Conservation (phyloP, 2,329 filamentous ascomycete species). For the Chrysoporthe puriensis region DNA sequence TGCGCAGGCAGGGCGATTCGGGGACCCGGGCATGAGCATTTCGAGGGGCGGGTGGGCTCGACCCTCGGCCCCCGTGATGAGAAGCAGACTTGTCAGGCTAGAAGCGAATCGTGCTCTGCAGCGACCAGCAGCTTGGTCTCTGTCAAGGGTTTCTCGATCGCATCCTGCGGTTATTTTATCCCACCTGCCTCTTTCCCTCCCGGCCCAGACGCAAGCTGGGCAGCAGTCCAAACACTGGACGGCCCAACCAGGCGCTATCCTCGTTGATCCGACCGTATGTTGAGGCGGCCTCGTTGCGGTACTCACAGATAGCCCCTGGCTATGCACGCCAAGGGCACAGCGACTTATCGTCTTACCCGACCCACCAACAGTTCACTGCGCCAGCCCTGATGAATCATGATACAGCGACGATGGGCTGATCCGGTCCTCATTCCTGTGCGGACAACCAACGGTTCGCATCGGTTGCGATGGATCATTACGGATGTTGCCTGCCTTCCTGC, state of each 20-base stretch:
- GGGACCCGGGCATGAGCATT: background rate
- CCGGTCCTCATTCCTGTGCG: background rate
- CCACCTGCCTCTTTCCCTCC: background rate
- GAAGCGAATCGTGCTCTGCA: background rate
- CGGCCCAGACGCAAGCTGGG: background rate
- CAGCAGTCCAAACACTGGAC: background rate
- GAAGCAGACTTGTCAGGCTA: background rate
- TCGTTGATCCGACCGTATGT: background rate
- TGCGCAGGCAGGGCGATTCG: background rate
- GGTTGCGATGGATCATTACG: background rate
- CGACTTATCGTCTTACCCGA: background rate
- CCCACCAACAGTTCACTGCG: background rate
- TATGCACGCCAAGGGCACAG: background rate
- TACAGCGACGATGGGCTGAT: background rate
- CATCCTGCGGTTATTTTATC: background rate
- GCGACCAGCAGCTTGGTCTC: background rate
- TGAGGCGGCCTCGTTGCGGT: background rate
- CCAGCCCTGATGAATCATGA: background rate
- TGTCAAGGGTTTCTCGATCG: background rate
- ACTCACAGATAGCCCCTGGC: background rate
- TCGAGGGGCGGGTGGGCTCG: background rate
- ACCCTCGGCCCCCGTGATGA: too few relatives aligned
- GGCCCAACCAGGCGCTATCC: background rate
- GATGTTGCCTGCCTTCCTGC: background rate
- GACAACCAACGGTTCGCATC: background rate